Evolutionary conservation across 202 grass and related monocot genomes (phyloP), one percentile per base, ranked within the genome.

Genomic region (Setaria viridis): DNA sequence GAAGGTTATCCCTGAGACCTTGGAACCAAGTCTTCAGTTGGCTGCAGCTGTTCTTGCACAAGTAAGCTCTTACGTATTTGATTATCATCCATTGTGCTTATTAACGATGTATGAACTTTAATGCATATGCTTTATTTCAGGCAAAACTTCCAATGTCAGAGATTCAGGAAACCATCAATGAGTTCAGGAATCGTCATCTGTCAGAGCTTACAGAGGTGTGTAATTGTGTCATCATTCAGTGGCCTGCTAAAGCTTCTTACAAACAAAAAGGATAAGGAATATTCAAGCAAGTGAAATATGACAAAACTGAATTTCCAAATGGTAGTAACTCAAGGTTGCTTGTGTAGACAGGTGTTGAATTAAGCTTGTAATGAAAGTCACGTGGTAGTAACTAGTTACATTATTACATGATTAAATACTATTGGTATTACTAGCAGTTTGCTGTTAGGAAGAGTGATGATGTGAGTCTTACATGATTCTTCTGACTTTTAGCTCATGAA

Each of bases 1-100:
- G 45, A 91, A 99, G 97, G 97, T 99, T 68, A 94, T 99, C 48
- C 97, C 97, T 41, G 97, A 99, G 82, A 99, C 97, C 55, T 91
- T 99, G 89, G 97, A 99, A 90, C 97, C 97, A 76, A 99, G 97
- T 93, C 92, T 99, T 67, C 97, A 99, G 73, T 77, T 99, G 77
- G 94, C 97, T 90, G 90, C 97, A 84, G 97, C 97, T 71, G 97
- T 99, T 72, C 97, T 99, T 90, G 92, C 94, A 70, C 97, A 99
- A 87, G 97, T 99, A 90, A 84, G 80, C 55, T 76, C 49, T 29
- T 5, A n/a, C 11, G 9, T 33, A 14, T 73, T 48, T 53, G 55
- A 65, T 87, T 45, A 42, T 77, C 25, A 60, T 32, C 72, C 57
- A 25, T 67, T 29, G 16, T 74, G 21, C 33, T 48, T 43, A 86